phyloP scores from a whole-genome alignment of 208 protist genomes.

The Wallacemonas sp. region DNA sequence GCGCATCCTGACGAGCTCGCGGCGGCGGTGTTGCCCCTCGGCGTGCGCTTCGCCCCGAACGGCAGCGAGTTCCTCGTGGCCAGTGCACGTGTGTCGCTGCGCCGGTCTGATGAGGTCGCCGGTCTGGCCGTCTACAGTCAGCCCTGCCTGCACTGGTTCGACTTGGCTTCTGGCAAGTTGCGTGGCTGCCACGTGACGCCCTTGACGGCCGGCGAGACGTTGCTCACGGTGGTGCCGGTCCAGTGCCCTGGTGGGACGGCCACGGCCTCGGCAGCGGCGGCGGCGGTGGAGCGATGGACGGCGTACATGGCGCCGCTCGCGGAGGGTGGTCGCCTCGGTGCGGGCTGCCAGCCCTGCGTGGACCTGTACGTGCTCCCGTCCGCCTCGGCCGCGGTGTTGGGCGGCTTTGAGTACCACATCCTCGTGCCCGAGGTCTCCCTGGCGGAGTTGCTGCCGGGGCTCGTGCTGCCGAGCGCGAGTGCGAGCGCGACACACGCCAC shows the following conservation, averaged over 20 bases:
- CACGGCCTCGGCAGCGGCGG: background rate
- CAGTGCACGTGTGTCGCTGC: slow-evolving; percentile 29
- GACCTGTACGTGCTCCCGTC: slow-evolving; percentile 6
- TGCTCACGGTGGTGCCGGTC: background rate
- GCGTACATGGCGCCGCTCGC: background rate
- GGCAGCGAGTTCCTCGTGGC: slow-evolving; percentile 50
- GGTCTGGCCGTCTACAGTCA: slow-evolving; percentile 18
- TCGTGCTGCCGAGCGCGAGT: too few species aligned
- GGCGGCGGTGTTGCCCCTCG: slow-evolving; percentile 37
- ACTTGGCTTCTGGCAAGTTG: slow-evolving; percentile 44
- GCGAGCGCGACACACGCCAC: background rate
- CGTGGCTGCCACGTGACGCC: slow-evolving; percentile 20
- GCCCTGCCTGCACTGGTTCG: slow-evolving; percentile 43
- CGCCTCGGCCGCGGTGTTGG: background rate
- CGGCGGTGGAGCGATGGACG: background rate
- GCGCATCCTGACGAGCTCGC: background rate
- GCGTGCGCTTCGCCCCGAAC: slow-evolving; percentile 41
- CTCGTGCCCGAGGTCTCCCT: slow-evolving; percentile 30
- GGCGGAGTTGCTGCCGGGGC: slow-evolving; percentile 22
- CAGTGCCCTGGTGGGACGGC: background rate
- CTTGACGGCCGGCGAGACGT: background rate
- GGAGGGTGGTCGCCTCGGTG: background rate
- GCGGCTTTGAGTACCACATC: slow-evolving; percentile 20
- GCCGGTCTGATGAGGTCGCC: background rate
- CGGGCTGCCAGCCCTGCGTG: background rate